Evolutionary conservation across 345 rosid species (phyloP).

Genomic region (Kandelia obovata): DNA sequence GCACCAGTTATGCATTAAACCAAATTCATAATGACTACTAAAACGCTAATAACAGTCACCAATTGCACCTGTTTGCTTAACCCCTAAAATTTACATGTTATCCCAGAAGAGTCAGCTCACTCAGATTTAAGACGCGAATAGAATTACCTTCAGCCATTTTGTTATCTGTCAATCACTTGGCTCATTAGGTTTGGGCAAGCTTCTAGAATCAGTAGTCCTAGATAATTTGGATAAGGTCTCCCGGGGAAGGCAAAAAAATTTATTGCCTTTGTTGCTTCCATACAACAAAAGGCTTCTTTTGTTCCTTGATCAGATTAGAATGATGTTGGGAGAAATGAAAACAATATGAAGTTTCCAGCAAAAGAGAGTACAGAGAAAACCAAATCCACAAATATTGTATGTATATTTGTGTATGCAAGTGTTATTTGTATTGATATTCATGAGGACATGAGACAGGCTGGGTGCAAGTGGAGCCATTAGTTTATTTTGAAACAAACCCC

Average conservation of each 20-base stretch:
- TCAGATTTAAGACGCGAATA: not conserved
- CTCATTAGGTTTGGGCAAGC: too few relatives aligned
- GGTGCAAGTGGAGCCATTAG: too few relatives aligned
- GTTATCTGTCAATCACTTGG: not conserved
- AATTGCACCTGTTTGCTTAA: not conserved
- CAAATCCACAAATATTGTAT: too few relatives aligned
- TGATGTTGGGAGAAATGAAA: not conserved
- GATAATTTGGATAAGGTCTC: not conserved
- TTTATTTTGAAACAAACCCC: too few relatives aligned
- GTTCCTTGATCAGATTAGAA: not conserved
- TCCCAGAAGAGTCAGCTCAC: not conserved
- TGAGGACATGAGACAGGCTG: too few relatives aligned
- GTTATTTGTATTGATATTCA: too few relatives aligned
- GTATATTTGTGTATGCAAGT: too few relatives aligned
- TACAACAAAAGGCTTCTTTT: slow-evolving; percentile 1
- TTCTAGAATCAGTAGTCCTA: not conserved
- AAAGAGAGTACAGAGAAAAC: not conserved
- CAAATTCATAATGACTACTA: not conserved
- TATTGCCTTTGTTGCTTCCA: not conserved
- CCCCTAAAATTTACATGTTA: not conserved
- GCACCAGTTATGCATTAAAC: slow-evolving; percentile 1
- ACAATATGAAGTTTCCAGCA: not conserved
- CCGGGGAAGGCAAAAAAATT: not conserved
- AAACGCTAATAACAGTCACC: not conserved
- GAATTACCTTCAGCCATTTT: not conserved